Evolutionary conservation across 768 basidiomycete genomes (phyloP).

Genomic region (Agaricus sinodeliciosus): DNA sequence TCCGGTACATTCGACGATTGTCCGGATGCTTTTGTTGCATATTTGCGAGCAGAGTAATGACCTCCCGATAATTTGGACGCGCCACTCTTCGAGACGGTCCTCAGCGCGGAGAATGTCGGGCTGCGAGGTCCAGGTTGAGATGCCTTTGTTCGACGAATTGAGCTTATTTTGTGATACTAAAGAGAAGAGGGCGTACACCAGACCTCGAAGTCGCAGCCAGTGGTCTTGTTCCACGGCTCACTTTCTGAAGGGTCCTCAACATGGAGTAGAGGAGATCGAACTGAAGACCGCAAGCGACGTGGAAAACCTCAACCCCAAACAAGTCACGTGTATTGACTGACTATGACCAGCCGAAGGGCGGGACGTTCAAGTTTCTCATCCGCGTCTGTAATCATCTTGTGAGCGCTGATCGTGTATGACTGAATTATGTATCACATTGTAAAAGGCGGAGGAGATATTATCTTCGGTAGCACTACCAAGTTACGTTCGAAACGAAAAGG

Average conservation of each 20-base stretch:
- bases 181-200: background rate
- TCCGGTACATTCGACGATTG: background rate
- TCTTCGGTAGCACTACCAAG: too few species aligned
- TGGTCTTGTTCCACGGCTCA: background rate
- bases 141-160: background rate
- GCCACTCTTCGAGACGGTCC: background rate
- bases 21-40: background rate
- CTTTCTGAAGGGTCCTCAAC: constrained; percentile 1
- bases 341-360: too few species aligned
- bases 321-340: too few species aligned
- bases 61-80: background rate
- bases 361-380: too few species aligned
- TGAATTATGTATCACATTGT: too few species aligned
- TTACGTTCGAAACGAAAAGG: too few species aligned
- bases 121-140: background rate
- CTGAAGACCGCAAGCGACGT: too few species aligned
- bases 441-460: too few species aligned
- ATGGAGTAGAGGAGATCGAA: background rate
- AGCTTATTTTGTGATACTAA: background rate
- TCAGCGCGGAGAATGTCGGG: background rate
- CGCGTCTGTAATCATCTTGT: too few species aligned
- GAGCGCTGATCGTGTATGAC: too few species aligned
- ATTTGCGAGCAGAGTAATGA: background rate
- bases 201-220: background rate
- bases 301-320: too few species aligned